These are phyloP conservation scores for Epichloe uncinata DNA, from an alignment of 2,329 filamentous ascomycete species.

Conservation along the genomic window DNA sequence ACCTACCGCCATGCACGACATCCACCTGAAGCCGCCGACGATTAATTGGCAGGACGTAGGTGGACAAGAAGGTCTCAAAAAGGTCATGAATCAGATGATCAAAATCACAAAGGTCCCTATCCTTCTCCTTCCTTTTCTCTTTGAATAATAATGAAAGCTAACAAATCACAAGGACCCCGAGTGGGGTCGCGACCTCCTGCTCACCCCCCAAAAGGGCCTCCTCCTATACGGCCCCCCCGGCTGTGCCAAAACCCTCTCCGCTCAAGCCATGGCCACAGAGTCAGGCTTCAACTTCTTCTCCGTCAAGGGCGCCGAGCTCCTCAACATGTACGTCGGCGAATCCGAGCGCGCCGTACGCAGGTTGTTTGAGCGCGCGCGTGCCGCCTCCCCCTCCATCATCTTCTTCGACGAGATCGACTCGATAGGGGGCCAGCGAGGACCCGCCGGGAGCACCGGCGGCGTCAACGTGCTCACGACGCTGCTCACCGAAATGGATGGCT, in stretches of 20 bases:
- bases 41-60: slow-evolving; percentile 81
- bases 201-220: slow-evolving; percentile 60
- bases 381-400: slow-evolving; percentile 76
- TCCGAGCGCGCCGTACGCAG: slow-evolving; percentile 77
- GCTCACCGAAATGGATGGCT: slow-evolving; percentile 91
- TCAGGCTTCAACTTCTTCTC: slow-evolving; percentile 87
- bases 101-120: slow-evolving; percentile 19
- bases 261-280: slow-evolving; percentile 82
- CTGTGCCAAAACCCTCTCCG: slow-evolving; percentile 87
- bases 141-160: background rate
- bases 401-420: slow-evolving; percentile 97
- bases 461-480: slow-evolving; percentile 82
- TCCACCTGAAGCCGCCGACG: slow-evolving; percentile 77
- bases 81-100: slow-evolving; percentile 39
- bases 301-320: slow-evolving; percentile 83
- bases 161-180: slow-evolving; percentile 14
- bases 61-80: slow-evolving; percentile 66
- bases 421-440: slow-evolving; percentile 45
- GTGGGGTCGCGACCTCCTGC: slow-evolving; percentile 20
- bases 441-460: slow-evolving; percentile 30
- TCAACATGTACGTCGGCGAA: slow-evolving; percentile 96
- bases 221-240: slow-evolving; percentile 81
- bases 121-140: background rate
- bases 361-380: slow-evolving; percentile 71
- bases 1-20: slow-evolving; percentile 77